Evolutionary conservation across 176 grass and related monocot genomes (phyloP).

Genomic region (Tillandsia fasciculata): DNA sequence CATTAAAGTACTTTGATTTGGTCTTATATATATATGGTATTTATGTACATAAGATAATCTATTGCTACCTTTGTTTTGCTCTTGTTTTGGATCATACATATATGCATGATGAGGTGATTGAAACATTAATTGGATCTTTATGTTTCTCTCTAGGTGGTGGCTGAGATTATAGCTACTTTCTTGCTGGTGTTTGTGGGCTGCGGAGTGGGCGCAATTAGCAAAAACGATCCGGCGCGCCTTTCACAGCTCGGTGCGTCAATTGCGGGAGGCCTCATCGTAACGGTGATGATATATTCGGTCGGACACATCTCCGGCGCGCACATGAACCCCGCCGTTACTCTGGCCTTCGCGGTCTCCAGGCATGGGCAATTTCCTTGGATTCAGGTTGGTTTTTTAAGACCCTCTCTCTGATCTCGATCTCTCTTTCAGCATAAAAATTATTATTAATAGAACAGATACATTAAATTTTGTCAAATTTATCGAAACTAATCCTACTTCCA

Average conservation of each 20-base stretch:
- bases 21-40: background rate
- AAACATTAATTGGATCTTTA: too few relatives aligned
- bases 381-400: slow-evolving; percentile 29
- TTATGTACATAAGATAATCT: background rate
- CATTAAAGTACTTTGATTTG: background rate
- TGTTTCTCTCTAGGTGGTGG: slow-evolving; percentile 42
- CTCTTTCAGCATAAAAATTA: too few relatives aligned
- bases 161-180: slow-evolving; percentile 81
- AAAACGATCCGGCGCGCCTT: slow-evolving; percentile 22
- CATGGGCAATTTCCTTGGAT: slow-evolving; percentile 82
- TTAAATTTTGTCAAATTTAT: too few relatives aligned
- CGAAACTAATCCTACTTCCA: too few relatives aligned
- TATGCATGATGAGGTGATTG: background rate
- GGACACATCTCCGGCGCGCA: slow-evolving; percentile 97
- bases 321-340: slow-evolving; percentile 97
- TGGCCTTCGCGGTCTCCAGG: slow-evolving; percentile 62
- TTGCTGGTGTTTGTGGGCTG: slow-evolving; percentile 90
- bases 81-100: background rate
- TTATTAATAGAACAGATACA: too few relatives aligned
- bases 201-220: slow-evolving; percentile 48
- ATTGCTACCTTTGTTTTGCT: background rate
- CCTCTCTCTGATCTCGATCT: background rate
- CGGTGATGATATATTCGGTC: slow-evolving; percentile 93
- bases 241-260: slow-evolving; percentile 90
- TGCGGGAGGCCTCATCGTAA: slow-evolving; percentile 86